Percentiles rank a stretch among this genome's conserved stretches.
phyloP scores from a whole-genome alignment of 495 filamentous ascomycete species.

The Podospora appendiculata region DNA sequence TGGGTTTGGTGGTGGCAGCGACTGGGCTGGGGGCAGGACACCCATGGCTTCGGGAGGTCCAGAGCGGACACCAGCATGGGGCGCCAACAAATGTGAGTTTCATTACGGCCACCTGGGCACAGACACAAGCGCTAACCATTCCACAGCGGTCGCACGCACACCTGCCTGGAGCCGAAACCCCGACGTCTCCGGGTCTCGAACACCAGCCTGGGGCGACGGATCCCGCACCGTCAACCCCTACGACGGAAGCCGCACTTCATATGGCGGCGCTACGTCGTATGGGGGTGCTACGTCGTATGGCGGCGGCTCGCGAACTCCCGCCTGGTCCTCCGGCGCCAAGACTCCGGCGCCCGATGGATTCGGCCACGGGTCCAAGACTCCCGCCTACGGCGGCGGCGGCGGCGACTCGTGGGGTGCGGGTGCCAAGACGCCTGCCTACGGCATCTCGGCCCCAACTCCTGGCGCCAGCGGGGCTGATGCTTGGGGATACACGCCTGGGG shows the following conservation, averaged over 20 bases:
- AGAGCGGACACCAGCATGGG: slow-evolving; percentile 67
- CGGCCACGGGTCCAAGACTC: slow-evolving; percentile 67
- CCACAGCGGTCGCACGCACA: slow-evolving; percentile 46
- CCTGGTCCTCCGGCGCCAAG: slow-evolving; percentile 46
- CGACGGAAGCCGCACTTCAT: slow-evolving; percentile 71
- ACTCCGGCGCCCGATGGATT: slow-evolving; percentile 56
- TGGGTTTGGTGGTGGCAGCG: slow-evolving; percentile 24
- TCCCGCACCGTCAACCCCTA: slow-evolving; percentile 71
- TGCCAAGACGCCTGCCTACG: slow-evolving; percentile 70
- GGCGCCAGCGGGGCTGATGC: slow-evolving; percentile 41
- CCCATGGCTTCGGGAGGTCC: slow-evolving; percentile 51
- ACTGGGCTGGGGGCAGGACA: slow-evolving; percentile 52
- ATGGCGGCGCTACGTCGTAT: slow-evolving; percentile 52
- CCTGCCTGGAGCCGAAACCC: slow-evolving; percentile 55
- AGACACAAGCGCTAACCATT: background rate
- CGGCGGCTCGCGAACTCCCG: slow-evolving; percentile 40
- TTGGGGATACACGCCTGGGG: slow-evolving; percentile 44
- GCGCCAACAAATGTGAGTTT: slow-evolving; percentile 48
- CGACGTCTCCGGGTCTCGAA: slow-evolving; percentile 52
- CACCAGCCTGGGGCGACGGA: slow-evolving; percentile 73
- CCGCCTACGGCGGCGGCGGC: slow-evolving; percentile 52
- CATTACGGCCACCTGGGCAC: too few species aligned
- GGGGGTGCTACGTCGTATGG: slow-evolving; percentile 54
- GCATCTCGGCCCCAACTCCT: slow-evolving; percentile 46
- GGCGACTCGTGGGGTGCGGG: slow-evolving; percentile 67